These are phyloP conservation scores for Vicia villosa DNA, from an alignment of 306 rosid species.

Conservation along the genomic window DNA sequence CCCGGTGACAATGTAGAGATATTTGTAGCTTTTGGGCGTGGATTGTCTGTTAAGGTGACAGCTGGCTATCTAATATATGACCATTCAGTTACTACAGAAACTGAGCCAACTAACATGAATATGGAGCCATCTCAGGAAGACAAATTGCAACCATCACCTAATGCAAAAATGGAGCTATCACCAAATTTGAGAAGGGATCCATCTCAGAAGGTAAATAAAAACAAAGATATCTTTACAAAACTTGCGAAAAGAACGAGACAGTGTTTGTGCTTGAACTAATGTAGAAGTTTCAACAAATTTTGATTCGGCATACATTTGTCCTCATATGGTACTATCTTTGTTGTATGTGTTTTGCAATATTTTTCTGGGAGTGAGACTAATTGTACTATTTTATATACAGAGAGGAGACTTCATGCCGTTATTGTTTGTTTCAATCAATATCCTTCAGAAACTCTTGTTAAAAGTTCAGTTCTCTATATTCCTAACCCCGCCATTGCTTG, in stretches of 20 bases:
- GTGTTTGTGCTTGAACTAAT: constrained; percentile 16
- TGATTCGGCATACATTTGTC: neutral
- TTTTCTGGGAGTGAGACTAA: neutral
- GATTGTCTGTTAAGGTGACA: neutral
- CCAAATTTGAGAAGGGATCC: neutral
- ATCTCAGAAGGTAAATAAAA: constrained; percentile 12
- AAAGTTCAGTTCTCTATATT: neutral
- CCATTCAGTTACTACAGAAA: neutral
- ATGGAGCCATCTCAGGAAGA: too few species aligned
- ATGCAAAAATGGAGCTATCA: too few species aligned
- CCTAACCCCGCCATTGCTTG: neutral
- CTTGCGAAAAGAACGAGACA: neutral
- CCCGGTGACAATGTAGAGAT: constrained; percentile 31
- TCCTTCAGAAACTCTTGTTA: neutral
- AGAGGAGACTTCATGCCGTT: neutral
- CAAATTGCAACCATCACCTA: too few species aligned
- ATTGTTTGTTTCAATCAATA: too few species aligned
- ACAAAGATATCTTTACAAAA: neutral
- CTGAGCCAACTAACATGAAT: neutral
- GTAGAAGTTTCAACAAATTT: neutral
- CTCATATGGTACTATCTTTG: neutral
- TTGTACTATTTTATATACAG: neutral
- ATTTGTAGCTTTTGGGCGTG: constrained; percentile 2
- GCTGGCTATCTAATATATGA: constrained; percentile 4
- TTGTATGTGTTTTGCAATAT: neutral